Evolutionary conservation across 2,329 filamentous ascomycete species (phyloP), one percentile per base, ranked within the genome.

Genomic region (Lachnellula arida): DNA sequence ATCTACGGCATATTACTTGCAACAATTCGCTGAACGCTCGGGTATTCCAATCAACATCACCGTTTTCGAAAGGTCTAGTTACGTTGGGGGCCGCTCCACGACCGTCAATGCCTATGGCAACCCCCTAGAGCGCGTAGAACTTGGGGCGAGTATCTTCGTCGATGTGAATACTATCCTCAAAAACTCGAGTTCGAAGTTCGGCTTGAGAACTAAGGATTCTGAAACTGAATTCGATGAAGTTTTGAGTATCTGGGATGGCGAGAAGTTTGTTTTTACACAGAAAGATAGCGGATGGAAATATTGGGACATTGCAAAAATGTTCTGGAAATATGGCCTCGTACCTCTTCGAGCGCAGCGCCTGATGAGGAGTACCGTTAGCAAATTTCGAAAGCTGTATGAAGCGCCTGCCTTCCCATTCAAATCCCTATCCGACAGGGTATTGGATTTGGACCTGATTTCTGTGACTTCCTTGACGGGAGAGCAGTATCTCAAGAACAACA

Each of bases 111-210:
- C 85, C 2, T 93, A 88, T 69, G 80, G 82, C 60, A 79, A 93
- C 64, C 76, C 85, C 1, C 61, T 74, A 0, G 75, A 85, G 40
- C 87, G 88, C 1, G 81, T 96, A 37, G 94, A 99, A 71, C 78
- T 97, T 1, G 94, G 94, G 15, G 94, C 89, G 11, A 93, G 88
- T 59, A 96, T 97, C 65, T 99, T 97, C 69, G 89, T 97, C 46
- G 72, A 87, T 49, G 81, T 88, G 44, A 99, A 97, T 68, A 77
- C 84, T 40, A 96, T 96, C 65, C 80, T 99, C 40, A 82, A 86
- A 65, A 85, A 88, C 53, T 88, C 91, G 0, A 85, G 82, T 7
- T 73, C 80, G 34, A 78, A 82, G 14, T 91, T 96, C 68, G 82
- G 82, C n/a, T 82, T 99, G 3, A 74, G 76, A 17, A 71, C 74